These are phyloP conservation scores for Oryza coarctata DNA, from an alignment of 176 grass and related monocot genomes.

Conservation along the genomic window DNA sequence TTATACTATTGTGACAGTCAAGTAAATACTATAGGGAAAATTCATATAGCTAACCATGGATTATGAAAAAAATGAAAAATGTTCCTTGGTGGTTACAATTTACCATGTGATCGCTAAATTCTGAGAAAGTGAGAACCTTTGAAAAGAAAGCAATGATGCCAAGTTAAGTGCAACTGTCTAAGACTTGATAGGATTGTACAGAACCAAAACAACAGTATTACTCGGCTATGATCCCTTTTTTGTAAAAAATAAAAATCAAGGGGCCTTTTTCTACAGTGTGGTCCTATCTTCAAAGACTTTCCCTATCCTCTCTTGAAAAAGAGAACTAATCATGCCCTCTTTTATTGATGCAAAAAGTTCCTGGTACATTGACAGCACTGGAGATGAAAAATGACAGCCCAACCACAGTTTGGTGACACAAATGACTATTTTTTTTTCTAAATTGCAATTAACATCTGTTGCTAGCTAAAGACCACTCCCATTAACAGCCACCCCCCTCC, in stretches of 20 bases:
- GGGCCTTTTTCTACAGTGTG: background rate
- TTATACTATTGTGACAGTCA: no score
- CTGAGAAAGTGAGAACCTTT: background rate
- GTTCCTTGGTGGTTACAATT: background rate
- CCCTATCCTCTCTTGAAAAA: background rate
- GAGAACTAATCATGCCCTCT: background rate
- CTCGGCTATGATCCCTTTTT: background rate
- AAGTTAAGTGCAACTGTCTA: background rate
- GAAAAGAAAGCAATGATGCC: background rate
- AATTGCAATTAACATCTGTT: background rate
- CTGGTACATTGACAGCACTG: conserved; percentile 25
- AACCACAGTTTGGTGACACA: conserved; percentile 28
- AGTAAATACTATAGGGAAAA: no score
- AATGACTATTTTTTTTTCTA: background rate
- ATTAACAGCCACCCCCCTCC: background rate
- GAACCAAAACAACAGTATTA: background rate
- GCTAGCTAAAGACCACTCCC: background rate
- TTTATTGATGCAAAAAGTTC: background rate
- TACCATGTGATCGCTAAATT: background rate
- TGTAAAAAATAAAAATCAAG: background rate
- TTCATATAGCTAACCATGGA: no score
- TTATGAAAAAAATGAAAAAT: background rate
- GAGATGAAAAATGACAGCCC: conserved; percentile 38
- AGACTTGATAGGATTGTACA: background rate
- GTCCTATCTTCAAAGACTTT: background rate